Percentiles rank a stretch among this genome's conserved stretches.
These are phyloP conservation scores for Echium plantagineum DNA, from an alignment of 257 asterid genomes.

Conservation along the genomic window DNA sequence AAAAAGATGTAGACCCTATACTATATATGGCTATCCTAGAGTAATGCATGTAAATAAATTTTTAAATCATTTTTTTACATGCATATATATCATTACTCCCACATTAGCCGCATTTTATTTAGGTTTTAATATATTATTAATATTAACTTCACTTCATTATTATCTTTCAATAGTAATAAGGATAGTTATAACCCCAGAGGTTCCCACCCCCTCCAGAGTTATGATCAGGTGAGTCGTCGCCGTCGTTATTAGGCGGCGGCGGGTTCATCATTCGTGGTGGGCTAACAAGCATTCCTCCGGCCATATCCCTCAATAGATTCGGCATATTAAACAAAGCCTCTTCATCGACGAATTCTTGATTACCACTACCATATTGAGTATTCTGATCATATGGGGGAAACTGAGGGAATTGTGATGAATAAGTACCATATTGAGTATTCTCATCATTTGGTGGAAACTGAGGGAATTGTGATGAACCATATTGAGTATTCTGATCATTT, in stretches of 20 bases:
- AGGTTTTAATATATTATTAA: no score
- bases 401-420: no score
- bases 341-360: slow-evolving; percentile 32
- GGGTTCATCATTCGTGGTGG: slow-evolving; percentile 38
- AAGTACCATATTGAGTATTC: not conserved
- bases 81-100: not conserved
- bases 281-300: slow-evolving; percentile 51
- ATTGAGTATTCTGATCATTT: not conserved
- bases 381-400: no score
- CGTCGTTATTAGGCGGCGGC: not conserved
- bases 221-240: slow-evolving; percentile 1
- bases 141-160: not conserved
- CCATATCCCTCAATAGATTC: slow-evolving; percentile 46
- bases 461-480: not conserved
- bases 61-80: no score
- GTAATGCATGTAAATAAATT: not conserved
- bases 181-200: slow-evolving; percentile 6
- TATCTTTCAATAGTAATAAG: not conserved
- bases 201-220: not conserved
- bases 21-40: not conserved
- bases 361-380: no score
- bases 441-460: not conserved
- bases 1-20: not conserved
- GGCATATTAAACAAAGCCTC: slow-evolving; percentile 47
- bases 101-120: not conserved